Conservation (phyloP, 2,329 filamentous ascomycete genomes). For the Fusarium burgessii region DNA sequence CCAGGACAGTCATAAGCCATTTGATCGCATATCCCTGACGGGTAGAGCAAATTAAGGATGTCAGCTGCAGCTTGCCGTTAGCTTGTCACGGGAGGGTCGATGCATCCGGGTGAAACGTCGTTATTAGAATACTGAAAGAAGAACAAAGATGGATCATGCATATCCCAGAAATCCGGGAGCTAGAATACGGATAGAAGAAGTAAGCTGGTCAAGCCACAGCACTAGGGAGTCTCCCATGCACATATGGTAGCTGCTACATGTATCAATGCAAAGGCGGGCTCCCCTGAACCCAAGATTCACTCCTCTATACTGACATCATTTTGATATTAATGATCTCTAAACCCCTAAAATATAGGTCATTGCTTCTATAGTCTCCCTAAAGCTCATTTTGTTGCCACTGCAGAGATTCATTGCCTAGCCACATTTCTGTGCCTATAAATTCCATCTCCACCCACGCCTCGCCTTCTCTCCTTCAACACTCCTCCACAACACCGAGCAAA, state of each 20-base stretch:
- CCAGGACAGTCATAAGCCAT: too few relatives aligned
- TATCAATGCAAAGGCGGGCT: too few relatives aligned
- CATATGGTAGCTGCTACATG: neutral
- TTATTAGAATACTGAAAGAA: neutral
- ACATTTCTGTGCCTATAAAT: conserved; percentile 16
- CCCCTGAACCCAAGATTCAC: neutral
- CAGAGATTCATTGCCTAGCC: neutral
- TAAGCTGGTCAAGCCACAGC: neutral
- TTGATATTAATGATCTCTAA: neutral
- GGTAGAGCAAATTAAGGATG: neutral
- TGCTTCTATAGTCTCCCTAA: neutral
- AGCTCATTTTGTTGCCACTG: neutral
- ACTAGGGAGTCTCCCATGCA: neutral
- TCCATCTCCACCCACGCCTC: neutral
- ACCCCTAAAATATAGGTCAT: neutral
- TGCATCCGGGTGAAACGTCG: neutral
- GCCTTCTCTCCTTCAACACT: conserved; percentile 5
- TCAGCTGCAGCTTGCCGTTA: neutral
- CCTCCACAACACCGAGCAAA: neutral
- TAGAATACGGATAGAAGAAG: neutral
- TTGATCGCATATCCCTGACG: neutral
- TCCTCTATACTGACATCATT: neutral
- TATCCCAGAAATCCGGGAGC: neutral
- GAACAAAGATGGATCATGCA: neutral
- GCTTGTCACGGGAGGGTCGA: neutral